A percentile compares a stretch with the other conserved stretches of the same genome.
Evolutionary conservation across 306 rosid species (phyloP).

Genomic region (Gynostemma pentaphyllum): DNA sequence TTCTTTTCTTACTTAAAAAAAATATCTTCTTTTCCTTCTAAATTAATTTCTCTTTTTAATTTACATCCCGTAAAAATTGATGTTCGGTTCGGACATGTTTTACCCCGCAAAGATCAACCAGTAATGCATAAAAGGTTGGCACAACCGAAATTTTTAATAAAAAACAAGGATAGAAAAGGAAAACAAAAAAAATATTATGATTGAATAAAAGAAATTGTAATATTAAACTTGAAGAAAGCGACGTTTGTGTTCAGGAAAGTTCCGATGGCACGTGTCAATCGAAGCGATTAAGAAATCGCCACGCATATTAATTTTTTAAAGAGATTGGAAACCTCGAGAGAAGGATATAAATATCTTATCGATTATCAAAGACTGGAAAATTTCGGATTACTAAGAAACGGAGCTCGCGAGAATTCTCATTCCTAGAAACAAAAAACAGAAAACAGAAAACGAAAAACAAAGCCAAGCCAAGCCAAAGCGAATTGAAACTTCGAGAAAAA

Average conservation of each 20-base stretch:
- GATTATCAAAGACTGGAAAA: too few relatives aligned
- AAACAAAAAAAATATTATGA: too few relatives aligned
- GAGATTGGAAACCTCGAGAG: slow-evolving; percentile 54
- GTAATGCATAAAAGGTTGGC: too few relatives aligned
- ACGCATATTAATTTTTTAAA: slow-evolving; percentile 20
- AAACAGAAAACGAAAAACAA: too few relatives aligned
- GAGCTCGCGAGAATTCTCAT: neutral
- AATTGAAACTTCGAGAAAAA: too few relatives aligned
- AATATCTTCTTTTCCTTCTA: neutral
- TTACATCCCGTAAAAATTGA: neutral
- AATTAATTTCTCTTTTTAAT: neutral
- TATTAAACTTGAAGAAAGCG: slow-evolving; percentile 30
- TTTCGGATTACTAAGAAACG: too few relatives aligned
- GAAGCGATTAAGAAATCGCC: slow-evolving; percentile 30
- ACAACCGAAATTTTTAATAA: too few relatives aligned
- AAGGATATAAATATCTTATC: slow-evolving; percentile 60
- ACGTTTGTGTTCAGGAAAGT: slow-evolving; percentile 36
- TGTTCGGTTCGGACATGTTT: too few relatives aligned
- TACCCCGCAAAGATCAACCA: too few relatives aligned
- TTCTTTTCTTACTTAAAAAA: neutral
- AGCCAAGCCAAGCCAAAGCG: too few relatives aligned
- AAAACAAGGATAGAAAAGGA: too few relatives aligned
- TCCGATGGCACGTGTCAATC: slow-evolving; percentile 34
- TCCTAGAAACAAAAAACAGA: neutral
- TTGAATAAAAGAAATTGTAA: too few relatives aligned